Base-by-base conservation (phyloP, 2,329 filamentous ascomycete species). In the Westerdykella ornata region DNA sequence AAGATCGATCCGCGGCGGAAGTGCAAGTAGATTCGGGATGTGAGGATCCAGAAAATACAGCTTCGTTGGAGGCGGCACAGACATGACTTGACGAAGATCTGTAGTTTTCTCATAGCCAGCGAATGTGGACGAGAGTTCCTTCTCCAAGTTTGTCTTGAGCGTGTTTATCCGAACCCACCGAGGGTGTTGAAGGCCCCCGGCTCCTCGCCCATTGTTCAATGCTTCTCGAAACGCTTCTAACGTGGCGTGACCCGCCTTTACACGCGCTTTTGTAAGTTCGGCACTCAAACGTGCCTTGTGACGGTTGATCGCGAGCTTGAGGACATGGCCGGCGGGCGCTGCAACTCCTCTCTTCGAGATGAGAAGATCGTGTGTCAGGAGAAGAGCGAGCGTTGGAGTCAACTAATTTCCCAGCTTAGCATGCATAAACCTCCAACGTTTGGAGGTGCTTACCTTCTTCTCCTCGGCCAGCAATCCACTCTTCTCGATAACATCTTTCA, bases 131-230 rank as follows among this genome's bases (percentile, higher is more conserved):
- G 73, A 69, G n/a, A 95, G 69, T 65, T 94, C 84, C 3, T 81
- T 74, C 14, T 82, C 74, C 4, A 94, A 62, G 0, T 75, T 82
- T 9, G 81, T 82, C 52, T 81, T 82, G 11, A 96, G 68, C 0
- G 82, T 80, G 60, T 97, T 98, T 47, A 97, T 74, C 2, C 92
- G 80, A 31, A 95, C 80, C 92, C 92, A 98, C 40, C 92, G 80
- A n/a, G 88, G 89, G 59, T 90, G 85, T 31, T 70, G 68, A 3
- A 50, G 55, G n/a, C 52, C 51, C 8, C 42, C 49, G 2, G 50
- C 58, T 11, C 60, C 46, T 12, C 56, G 52, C 16, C 59, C 54
- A 22, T 69, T 63, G 43, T 80, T 73, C 39, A 88, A 68, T 43
- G 77, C 70, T 18, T 72, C 70, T 33, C 75, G 76, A 40, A 96